These are phyloP conservation scores for Solanum sejunctum DNA, from an alignment of 257 asterid genomes.

Conservation along the genomic window DNA sequence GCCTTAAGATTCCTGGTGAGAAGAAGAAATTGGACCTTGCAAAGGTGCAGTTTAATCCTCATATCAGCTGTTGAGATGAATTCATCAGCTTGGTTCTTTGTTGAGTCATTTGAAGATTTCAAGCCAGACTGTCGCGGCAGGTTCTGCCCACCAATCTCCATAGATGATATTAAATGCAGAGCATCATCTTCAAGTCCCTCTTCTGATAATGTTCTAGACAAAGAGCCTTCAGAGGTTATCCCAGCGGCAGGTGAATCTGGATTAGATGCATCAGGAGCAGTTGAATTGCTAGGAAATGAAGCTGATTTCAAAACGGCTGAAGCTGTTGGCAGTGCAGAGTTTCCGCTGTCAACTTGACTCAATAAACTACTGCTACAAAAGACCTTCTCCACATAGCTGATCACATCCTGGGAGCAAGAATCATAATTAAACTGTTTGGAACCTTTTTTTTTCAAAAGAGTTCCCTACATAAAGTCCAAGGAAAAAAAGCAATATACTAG, in stretches of 20 bases:
- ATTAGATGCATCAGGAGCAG: slow-evolving; percentile 34
- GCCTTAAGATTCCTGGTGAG: slow-evolving; percentile 72
- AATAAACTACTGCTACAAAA: slow-evolving; percentile 42
- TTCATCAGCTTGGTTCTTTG: slow-evolving; percentile 47
- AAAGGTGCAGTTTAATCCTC: slow-evolving; percentile 68
- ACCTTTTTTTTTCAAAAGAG: not conserved
- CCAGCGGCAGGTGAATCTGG: slow-evolving; percentile 36
- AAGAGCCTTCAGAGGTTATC: slow-evolving; percentile 39
- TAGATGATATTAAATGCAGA: slow-evolving; percentile 50
- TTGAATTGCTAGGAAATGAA: slow-evolving; percentile 29
- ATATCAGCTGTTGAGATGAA: slow-evolving; percentile 41
- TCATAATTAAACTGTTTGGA: slow-evolving; percentile 4
- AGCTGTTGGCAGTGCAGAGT: slow-evolving; percentile 37
- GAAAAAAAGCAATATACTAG: not conserved
- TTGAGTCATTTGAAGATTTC: slow-evolving; percentile 40
- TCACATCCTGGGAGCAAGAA: slow-evolving; percentile 66
- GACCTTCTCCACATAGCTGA: slow-evolving; percentile 74
- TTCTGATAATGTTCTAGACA: slow-evolving; percentile 54
- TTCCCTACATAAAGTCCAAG: not conserved
- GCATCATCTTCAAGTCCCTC: slow-evolving; percentile 80
- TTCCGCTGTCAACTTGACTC: slow-evolving; percentile 57
- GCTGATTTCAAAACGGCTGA: slow-evolving; percentile 30
- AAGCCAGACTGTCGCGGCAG: slow-evolving; percentile 41
- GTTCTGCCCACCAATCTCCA: slow-evolving; percentile 37
- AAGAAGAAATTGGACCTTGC: slow-evolving; percentile 65